phyloP scores from a whole-genome alignment of 164 flowering plant genomes.

The Litsea cubeba region DNA sequence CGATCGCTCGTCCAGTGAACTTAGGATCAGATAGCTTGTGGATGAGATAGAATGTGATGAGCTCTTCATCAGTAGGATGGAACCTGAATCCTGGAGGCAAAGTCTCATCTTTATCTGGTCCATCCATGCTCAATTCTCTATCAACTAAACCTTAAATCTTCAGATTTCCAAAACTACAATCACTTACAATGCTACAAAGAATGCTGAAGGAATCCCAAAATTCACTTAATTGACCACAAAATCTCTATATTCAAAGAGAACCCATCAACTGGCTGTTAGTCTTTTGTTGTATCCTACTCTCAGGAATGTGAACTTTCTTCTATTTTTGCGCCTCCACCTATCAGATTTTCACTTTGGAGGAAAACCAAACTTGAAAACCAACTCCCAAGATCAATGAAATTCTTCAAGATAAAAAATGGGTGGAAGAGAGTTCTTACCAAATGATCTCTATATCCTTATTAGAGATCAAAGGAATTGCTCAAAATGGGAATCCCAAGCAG shows the following conservation, averaged over 20 bases:
- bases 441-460: neutral
- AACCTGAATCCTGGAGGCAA: constrained; percentile 77
- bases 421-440: neutral
- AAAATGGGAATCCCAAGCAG: neutral
- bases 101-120: constrained; percentile 33
- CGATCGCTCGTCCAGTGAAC: constrained; percentile 61
- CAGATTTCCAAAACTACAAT: neutral
- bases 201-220: neutral
- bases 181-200: neutral
- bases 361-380: constrained; percentile 5
- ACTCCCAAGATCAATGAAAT: neutral
- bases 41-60: constrained; percentile 59
- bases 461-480: no score
- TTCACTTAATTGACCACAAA: neutral
- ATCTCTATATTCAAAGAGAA: neutral
- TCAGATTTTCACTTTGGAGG: neutral
- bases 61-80: constrained; percentile 77
- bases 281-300: neutral
- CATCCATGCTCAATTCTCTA: constrained; percentile 24
- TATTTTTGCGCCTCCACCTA: neutral
- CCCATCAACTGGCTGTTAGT: neutral
- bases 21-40: constrained; percentile 67
- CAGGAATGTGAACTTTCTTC: neutral
- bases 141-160: neutral
- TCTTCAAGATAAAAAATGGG: neutral